Evolutionary conservation across 2,329 filamentous ascomycete genomes (phyloP).

Genomic region (Colletotrichum sp.): DNA sequence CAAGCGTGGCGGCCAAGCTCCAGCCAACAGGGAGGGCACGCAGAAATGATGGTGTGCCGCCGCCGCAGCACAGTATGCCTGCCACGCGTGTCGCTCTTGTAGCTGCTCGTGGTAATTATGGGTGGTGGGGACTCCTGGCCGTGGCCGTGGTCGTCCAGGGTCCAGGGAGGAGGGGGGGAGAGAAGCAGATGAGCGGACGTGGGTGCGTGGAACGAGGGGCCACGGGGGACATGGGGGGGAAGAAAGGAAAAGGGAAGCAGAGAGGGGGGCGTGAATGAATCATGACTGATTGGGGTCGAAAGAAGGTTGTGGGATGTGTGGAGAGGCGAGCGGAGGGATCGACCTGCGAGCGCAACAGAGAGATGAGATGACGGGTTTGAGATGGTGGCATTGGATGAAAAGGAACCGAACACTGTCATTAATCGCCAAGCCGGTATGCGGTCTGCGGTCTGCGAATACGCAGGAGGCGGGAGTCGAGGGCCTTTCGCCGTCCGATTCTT

Average conservation of each 20-base stretch:
- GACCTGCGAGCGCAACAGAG: constrained; percentile 18
- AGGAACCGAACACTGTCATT: neutral
- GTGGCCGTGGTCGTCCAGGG: neutral
- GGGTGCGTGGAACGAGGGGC: neutral
- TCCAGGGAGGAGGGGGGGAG: neutral
- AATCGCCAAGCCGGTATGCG: neutral
- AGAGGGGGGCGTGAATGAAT: constrained; percentile 2
- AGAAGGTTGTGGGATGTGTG: constrained; percentile 23
- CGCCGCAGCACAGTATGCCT: neutral
- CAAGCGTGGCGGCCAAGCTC: constrained; percentile 2
- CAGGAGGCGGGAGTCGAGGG: neutral
- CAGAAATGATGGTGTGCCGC: neutral
- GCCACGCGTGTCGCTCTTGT: neutral
- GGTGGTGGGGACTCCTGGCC: neutral
- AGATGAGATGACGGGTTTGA: constrained; percentile 18
- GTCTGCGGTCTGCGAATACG: neutral
- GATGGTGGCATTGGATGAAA: constrained; percentile 10
- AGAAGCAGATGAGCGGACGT: constrained; percentile 12
- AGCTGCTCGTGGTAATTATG: neutral
- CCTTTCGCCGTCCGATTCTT: neutral
- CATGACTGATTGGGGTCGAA: constrained; percentile 15
- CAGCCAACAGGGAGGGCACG: neutral
- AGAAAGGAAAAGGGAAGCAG: neutral
- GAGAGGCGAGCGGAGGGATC: constrained; percentile 21
- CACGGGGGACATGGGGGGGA: neutral